These are phyloP conservation scores for Atalantia buxifolia DNA, from an alignment of 345 rosid genomes.

Conservation along the genomic window DNA sequence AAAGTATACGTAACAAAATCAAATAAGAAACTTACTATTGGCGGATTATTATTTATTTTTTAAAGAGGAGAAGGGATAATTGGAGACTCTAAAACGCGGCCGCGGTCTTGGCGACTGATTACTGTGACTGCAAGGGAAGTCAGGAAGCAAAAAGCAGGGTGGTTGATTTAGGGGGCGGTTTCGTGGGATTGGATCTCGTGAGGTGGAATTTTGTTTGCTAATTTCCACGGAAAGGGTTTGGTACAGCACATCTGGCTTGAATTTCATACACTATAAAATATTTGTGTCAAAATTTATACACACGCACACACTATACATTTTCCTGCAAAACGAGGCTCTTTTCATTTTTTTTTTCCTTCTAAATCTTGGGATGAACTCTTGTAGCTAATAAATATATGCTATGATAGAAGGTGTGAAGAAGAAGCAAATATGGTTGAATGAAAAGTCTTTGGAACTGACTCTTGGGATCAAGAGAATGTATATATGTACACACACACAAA, in stretches of 20 bases:
- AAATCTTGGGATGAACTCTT: constrained; percentile 40
- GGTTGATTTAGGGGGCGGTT: neutral
- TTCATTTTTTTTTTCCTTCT: neutral
- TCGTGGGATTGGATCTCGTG: constrained; percentile 73
- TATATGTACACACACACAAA: neutral
- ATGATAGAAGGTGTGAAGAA: too few species aligned
- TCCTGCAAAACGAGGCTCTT: constrained; percentile 32
- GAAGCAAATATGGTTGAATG: too few species aligned
- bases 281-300: neutral
- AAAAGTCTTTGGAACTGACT: neutral
- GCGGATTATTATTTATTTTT: too few species aligned
- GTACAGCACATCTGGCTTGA: constrained; percentile 47
- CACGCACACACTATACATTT: neutral
- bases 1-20: neutral
- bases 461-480: constrained; percentile 47
- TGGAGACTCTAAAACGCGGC: neutral
- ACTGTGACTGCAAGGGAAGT: neutral
- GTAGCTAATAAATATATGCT: too few species aligned
- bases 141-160: neutral
- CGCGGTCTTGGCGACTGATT: neutral
- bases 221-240: constrained; percentile 40
- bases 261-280: constrained; percentile 23
- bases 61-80: neutral
- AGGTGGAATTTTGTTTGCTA: constrained; percentile 35
- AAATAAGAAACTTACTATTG: neutral